Evolutionary conservation across 2,329 filamentous ascomycete genomes (phyloP), one percentile per base, ranked within the genome.

Genomic region (Claviceps purpurea): DNA sequence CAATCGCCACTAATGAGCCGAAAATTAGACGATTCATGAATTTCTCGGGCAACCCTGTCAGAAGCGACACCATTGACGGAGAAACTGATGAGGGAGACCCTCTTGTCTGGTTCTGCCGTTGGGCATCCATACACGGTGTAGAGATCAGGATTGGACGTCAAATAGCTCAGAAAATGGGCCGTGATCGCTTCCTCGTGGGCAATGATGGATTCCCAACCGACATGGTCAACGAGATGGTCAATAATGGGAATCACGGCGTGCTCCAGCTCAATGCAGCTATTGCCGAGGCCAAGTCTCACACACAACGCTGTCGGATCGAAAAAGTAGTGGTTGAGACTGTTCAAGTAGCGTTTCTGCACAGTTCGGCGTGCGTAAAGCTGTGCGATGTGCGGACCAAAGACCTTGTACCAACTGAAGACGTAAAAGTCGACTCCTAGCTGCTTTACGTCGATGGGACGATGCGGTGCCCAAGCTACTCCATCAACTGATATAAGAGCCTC

Each of bases 391-490:
- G 87, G 86, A 0, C 86, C 87, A 61, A 85, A 90, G 1, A 89
- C 79, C 64, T 91, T 91, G 68, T 90, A 90, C 86, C 85, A 90
- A 0, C 76, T 82, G 62, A 90, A 88, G n/a, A 74, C 69, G 64
- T 90, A 91, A 58, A 89, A 82, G 62, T 91, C 87, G 0, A 85
- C 82, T 1, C 76, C 85, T 0, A 88, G 71, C 0, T 69, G 78
- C 56, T 78, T 73, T 4, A 90, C 82, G 62, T 91, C 82, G 11
- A 91, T 67, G 7, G 71, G 71, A 4, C 85, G 73, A 64, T 91
- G 87, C 0, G 87, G 87, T 0, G 86, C 85, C 60, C 81, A 88
- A 3, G 85, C 83, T 0, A 90, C 87, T 2, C 81, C 86, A 65
- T 91, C 87, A 5, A 90, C 84, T 56, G 77, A 82, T 1, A 90